Evolutionary conservation across 495 filamentous ascomycete genomes (phyloP), one percentile per base, ranked within the genome.

Genomic region (Penicillium tannophilum): DNA sequence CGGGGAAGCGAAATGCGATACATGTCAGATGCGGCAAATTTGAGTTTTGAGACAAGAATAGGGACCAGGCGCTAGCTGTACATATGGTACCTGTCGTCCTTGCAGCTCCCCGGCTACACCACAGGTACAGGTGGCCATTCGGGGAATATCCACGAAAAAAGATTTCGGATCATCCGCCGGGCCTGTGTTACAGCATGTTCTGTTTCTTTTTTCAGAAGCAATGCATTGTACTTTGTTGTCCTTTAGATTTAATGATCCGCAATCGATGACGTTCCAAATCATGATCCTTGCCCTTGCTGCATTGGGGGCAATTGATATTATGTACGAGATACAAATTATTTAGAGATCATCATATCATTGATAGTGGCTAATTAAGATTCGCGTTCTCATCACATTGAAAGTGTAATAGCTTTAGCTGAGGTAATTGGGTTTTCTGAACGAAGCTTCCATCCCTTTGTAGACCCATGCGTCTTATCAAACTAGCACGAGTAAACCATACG

Each of bases 11-110:
- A n/a, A 45, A n/a, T 51, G 43, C 20, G 41, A 56, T 63, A 70
- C 49, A 36, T 70, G 54, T 70, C 67, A 70, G 60, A 63, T 68
- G 67, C 65, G 62, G 65, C 60, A 31, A 63, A 63, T 59, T 69
- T 67, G 62, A 69, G 54, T 67, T 70, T 59, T 36, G 56, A 52
- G 46, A 48, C 55, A 42, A 53, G 48, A 66, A 61, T 67, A 66
- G 58, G 43, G 39, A 53, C 35, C 19, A 31, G 56, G 33, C 48
- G 56, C 62, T 63, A 61, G 66, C 63, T 64, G 14, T 41, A 48
- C 63, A 55, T 62, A 65, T 66, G 56, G 57, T 63, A 61, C 48
- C 47, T 63, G 49, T 56, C 30, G 58, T 70, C 67, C 67, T 70
- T 70, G 65, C 67, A 70, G 62, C 26, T 52, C 44, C 54, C 46